Base-by-base conservation (phyloP, 2,329 filamentous ascomycete genomes). In the Phaeoacremonium minimum region DNA sequence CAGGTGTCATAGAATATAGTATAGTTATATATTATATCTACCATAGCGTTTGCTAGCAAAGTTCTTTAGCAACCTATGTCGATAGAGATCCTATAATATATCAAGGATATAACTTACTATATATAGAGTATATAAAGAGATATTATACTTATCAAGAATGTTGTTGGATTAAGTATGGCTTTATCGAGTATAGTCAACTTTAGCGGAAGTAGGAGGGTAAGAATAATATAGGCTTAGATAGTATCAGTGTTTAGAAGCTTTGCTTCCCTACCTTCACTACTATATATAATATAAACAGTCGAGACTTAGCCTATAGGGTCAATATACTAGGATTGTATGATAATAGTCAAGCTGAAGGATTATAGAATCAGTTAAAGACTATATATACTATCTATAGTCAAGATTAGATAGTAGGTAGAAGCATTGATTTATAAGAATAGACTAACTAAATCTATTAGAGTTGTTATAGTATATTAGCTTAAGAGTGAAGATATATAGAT, bases 401-500 rank as follows among this genome's bases (percentile, higher is more conserved):
- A 35, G 37, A 42, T 38, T 15, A 43, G 38, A 43, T 34, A 48
- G 17, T 39, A 50, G 36, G 45, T 49, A 35, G 35, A 49, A 35
- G 38, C 41, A 15, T 32, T 38, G 28, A 42, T 49, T 8, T 36
- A 33, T 32, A 32, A 38, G 29, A 49, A 48, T 32, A 16, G 39
- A 38, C 28, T 42, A 12, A 49, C 46, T 26, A 48, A 46, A 37
- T 15, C 17, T 17, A 43, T 49, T 30, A 50, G 46, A 33, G 32
- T 50, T 30, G 41, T 50, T 9, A 41, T 42, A 34, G 45, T 47
- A 19, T 38, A 49, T 28, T 38, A 50, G 40, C 41, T 49, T 18
- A 50, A 49, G 35, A 50, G 47, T 29, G 43, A 47, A 17, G 43
- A 50, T 32, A 46, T 50, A 41, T 39, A 49, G 37, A 42, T 50